Evolutionary conservation across 805 yeast genomes (phyloP), one percentile per base, ranked within the genome.

Genomic region (Kodamaea laetipori): DNA sequence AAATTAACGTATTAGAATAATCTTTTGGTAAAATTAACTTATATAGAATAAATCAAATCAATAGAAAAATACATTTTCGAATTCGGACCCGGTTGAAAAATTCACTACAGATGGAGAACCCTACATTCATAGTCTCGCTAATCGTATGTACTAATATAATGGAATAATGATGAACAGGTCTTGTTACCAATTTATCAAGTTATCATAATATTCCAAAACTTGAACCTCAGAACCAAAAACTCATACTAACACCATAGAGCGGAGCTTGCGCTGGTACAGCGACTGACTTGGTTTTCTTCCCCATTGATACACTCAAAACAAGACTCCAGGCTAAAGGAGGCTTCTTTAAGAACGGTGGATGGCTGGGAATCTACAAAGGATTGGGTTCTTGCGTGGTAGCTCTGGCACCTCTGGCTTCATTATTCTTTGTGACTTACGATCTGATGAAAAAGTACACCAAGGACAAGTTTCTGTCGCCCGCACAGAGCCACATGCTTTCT

Each of bases 231-330:
- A n/a, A n/a, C n/a, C n/a, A n/a, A n/a, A n/a, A n/a, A n/a, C n/a
- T n/a, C n/a, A 33, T 26, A 46, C 49, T 43, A 45, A 43, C 46
- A 32, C 5, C 25, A 24, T 17, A 66, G 76, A 82, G 90, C 57
- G 99, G 99, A 28, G 99, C 87, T 6, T 83, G 94, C 46, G 97
- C 99, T 4, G 99, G 99, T 11, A 94, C 97, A 1, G 83, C 95
- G 4, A 90, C 97, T 1, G 99, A 94, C 66, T 71, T 94, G 28
- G 89, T 85, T 3, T 94, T 94, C 65, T 94, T 92, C 71, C 99
- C 99, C 10, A 88, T 94, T 30, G 99, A 94, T 56, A 94, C 99
- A 1, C 55, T 94, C 44, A 94, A 94, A 66, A 94, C 99, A 0
- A 73, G 99, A 45, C 70, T 94, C 11, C 99, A 94, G 63, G 98